Evolutionary conservation across 495 filamentous ascomycete species (phyloP), one percentile per base, ranked within the genome.

Genomic region (Poronia punctata): DNA sequence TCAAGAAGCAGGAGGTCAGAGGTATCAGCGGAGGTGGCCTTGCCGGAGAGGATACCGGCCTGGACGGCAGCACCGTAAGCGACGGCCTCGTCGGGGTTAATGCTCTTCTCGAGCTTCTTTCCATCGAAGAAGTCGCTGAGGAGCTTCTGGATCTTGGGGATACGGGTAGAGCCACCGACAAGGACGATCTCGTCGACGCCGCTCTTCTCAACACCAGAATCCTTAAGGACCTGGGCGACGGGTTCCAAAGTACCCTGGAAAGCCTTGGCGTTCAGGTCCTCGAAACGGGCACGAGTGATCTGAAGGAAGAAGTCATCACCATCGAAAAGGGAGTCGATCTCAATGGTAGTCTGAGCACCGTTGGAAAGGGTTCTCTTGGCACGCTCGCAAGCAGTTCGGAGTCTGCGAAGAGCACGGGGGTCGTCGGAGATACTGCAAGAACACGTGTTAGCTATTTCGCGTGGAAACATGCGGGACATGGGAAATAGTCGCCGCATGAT

Each of bases 91-190:
- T 98, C 92, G 52, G 92, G 92, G 80, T 98, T 97, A 76, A 98
- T 97, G 70, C 83, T 86, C 79, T 95, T 95, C 81, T 96, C 94
- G 52, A 94, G 80, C 76, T 97, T 93, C 85, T 98, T 98, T 65
- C 86, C 86, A 65, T 95, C 87, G 79, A 95, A 96, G 77, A 95
- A 94, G 75, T 94, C 92, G 75, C 79, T 88, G 54, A 95, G 82
- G 59, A 96, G 83, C 76, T 93, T 93, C 80, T 97, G 93, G 67
- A 98, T 90, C 70, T 87, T 85, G 62, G 92, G 92, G 54, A 98
- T 98, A 86, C 92, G 92, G 61, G 93, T 97, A 38, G 93, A 98
- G 51, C 93, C 93, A 79, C 92, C 92, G 60, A 98, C 93, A 27
- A 98, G 75, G 59, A 98, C 92, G 53, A 97, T 95, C 76, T 98